phyloP scores from a whole-genome alignment of 192 early-diverging fungal genomes.

The Phlyctochytrium arcticum region DNA sequence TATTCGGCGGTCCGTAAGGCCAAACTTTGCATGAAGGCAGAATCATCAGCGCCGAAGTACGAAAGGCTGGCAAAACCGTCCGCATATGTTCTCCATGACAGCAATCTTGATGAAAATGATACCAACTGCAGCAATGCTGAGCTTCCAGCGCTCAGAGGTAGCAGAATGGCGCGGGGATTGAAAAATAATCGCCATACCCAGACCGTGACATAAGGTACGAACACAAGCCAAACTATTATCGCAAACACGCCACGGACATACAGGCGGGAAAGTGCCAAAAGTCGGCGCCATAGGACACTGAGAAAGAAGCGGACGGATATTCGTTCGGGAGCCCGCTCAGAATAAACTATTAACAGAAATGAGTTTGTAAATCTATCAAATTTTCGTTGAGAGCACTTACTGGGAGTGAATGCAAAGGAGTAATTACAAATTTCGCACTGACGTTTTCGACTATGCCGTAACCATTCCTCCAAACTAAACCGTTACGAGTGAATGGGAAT shows the following conservation, averaged over 20 bases:
- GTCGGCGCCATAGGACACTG: slow-evolving; percentile 8
- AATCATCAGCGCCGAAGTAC: background rate
- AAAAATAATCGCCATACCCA: slow-evolving; percentile 86
- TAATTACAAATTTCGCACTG: slow-evolving; percentile 91
- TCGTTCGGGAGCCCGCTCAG: slow-evolving; percentile 21
- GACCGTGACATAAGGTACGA: slow-evolving; percentile 75
- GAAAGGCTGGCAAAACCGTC: too few species aligned
- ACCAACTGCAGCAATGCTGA: too few species aligned
- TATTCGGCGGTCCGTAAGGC: too few species aligned
- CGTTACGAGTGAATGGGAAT: background rate
- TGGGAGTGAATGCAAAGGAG: slow-evolving; percentile 77
- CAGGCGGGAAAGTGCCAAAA: slow-evolving; percentile 2
- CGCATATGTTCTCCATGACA: too few species aligned
- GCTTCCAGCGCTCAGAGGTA: background rate
- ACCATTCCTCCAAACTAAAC: slow-evolving; percentile 71
- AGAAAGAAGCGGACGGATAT: slow-evolving; percentile 30
- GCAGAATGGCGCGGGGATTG: slow-evolving; percentile 16
- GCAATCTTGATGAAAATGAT: too few species aligned
- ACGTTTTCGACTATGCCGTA: slow-evolving; percentile 34
- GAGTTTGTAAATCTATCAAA: background rate
- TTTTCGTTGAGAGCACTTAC: slow-evolving; percentile 35
- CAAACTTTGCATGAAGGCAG: too few species aligned
- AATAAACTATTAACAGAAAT: slow-evolving; percentile 33
- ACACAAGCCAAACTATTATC: slow-evolving; percentile 68
- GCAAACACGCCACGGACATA: slow-evolving; percentile 65